phyloP scores from a whole-genome alignment of 352 stramenopile species.

The Phytophthora cajani region DNA sequence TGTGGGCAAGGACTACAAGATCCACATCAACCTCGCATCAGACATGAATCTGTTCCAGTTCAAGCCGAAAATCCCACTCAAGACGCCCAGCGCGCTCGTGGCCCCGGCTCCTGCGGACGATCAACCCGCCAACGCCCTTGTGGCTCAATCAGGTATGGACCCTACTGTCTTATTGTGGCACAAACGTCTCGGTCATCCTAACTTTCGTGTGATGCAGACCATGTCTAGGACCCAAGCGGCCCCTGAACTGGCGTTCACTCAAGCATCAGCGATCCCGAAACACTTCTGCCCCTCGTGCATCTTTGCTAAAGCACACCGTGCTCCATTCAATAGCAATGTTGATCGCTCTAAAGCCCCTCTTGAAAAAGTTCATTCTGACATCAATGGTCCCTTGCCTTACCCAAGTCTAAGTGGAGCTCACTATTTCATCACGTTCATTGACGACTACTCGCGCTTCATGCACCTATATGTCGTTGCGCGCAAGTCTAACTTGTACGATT shows the following conservation, averaged over 20 bases:
- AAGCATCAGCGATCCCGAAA: slow-evolving; percentile 7
- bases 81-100: slow-evolving; percentile 8
- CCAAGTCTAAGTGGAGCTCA: slow-evolving; percentile 8
- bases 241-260: slow-evolving; percentile 11
- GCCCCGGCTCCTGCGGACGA: neutral
- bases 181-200: slow-evolving; percentile 17
- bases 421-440: slow-evolving; percentile 15
- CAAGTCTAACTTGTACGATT: slow-evolving; percentile 1
- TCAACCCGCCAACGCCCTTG: slow-evolving; percentile 8
- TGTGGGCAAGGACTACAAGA: slow-evolving; percentile 7
- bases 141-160: slow-evolving; percentile 18
- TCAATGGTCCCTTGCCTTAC: slow-evolving; percentile 12
- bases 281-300: slow-evolving; percentile 14
- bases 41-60: slow-evolving; percentile 12
- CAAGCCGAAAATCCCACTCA: neutral
- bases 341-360: slow-evolving; percentile 4
- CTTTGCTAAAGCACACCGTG: slow-evolving; percentile 13
- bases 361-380: slow-evolving; percentile 1
- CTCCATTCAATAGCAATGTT: slow-evolving; percentile 14
- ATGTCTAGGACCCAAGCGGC: slow-evolving; percentile 11
- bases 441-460: slow-evolving; percentile 14
- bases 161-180: slow-evolving; percentile 10
- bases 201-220: slow-evolving; percentile 16
- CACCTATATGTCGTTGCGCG: neutral
- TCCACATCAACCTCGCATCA: neutral